These are phyloP conservation scores for Spizellomyces punctatus DNA, from an alignment of 192 early-diverging fungal genomes.

Conservation along the genomic window DNA sequence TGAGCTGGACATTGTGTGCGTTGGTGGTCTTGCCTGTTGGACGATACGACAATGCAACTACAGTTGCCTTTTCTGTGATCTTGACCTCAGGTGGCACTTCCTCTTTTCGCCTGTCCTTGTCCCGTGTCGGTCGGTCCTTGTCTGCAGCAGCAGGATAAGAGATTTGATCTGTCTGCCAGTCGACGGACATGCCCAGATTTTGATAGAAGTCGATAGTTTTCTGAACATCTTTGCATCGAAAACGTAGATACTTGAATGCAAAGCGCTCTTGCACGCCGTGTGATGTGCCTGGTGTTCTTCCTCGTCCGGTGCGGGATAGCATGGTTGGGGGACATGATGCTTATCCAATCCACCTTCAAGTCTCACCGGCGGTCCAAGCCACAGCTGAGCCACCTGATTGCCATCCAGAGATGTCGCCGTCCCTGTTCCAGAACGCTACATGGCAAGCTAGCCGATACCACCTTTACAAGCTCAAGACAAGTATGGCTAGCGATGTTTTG, in stretches of 20 bases:
- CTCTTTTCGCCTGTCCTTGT: too few relatives aligned
- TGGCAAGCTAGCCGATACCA: too few relatives aligned
- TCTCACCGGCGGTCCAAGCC: too few relatives aligned
- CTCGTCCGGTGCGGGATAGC: too few relatives aligned
- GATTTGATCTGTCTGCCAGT: slow-evolving; percentile 35
- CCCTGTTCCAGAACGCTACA: too few relatives aligned
- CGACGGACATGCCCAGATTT: slow-evolving; percentile 44
- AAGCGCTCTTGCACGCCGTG: slow-evolving; percentile 27
- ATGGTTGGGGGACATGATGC: too few relatives aligned
- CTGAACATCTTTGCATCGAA: slow-evolving; percentile 33
- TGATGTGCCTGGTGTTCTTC: too few relatives aligned
- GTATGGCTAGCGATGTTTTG: too few relatives aligned
- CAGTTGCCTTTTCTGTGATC: slow-evolving; percentile 9
- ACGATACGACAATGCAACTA: slow-evolving; percentile 30
- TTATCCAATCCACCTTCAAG: too few relatives aligned
- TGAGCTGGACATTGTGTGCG: slow-evolving; percentile 29
- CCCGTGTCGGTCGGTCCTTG: not conserved
- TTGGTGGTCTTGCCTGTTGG: slow-evolving; percentile 2
- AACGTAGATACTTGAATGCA: slow-evolving; percentile 40
- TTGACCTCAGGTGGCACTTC: not conserved
- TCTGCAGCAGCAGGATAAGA: not conserved
- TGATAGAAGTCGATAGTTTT: slow-evolving; percentile 47
- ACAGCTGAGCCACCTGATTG: too few relatives aligned
- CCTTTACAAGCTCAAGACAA: too few relatives aligned
- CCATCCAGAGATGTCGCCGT: too few relatives aligned